A percentile compares a stretch with the other conserved stretches of the same genome.
Evolutionary conservation across 2,329 filamentous ascomycete species (phyloP).

Genomic region (Leptographium wingfieldii): DNA sequence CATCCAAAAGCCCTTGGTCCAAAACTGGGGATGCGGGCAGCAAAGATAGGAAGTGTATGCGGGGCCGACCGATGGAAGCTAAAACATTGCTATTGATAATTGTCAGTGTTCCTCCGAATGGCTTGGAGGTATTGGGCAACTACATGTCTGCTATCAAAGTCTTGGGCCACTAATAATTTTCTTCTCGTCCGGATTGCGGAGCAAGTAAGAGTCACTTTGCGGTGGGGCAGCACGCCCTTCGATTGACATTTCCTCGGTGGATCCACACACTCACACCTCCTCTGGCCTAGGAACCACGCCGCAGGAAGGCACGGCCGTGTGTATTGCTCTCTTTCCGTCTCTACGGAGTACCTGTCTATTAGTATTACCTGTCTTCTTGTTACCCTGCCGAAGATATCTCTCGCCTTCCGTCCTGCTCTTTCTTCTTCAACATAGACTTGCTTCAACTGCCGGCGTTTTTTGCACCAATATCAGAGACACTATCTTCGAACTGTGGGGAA

Average conservation of each 20-base stretch:
- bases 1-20: neutral
- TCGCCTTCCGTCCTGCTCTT: no score
- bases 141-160: no score
- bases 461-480: no score
- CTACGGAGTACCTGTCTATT: neutral
- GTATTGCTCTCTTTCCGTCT: neutral
- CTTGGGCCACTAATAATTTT: neutral
- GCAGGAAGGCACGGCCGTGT: neutral
- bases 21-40: neutral
- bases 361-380: no score
- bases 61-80: neutral
- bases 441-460: no score
- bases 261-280: neutral
- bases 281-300: neutral
- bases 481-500: no score
- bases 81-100: no score
- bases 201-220: neutral
- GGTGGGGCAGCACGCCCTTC: slow-evolving; percentile 1
- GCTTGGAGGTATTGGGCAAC: no score
- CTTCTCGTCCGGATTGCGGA: neutral
- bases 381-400: no score
- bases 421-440: no score
- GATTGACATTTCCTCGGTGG: neutral
- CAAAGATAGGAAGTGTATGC: neutral
- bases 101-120: no score